Conservation (phyloP, 2,329 filamentous ascomycete species). For the Alternaria sp. region DNA sequence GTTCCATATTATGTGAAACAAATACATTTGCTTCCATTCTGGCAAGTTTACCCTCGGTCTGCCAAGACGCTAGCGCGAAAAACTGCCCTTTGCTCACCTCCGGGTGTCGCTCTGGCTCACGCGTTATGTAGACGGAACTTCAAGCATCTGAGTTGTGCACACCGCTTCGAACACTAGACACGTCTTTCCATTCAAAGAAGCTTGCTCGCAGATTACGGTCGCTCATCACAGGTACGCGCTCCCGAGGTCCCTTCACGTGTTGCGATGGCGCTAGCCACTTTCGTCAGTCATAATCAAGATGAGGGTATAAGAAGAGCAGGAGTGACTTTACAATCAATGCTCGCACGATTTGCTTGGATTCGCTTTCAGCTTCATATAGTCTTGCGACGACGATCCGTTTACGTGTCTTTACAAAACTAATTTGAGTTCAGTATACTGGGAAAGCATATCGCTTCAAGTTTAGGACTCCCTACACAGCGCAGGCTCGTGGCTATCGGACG, state of each 20-base stretch:
- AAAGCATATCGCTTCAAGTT: not conserved
- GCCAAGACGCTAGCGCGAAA: slow-evolving; percentile 34
- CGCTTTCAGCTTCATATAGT: not conserved
- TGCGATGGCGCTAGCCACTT: not conserved
- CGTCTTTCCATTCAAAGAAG: not conserved
- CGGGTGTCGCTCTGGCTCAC: not conserved
- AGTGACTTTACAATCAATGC: not conserved
- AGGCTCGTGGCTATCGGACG: not conserved
- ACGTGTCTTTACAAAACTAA: not conserved
- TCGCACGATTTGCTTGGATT: not conserved
- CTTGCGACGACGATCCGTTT: not conserved
- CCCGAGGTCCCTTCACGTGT: not conserved
- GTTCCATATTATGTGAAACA: not conserved
- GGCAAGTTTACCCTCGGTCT: slow-evolving; percentile 7
- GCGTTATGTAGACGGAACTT: slow-evolving; percentile 3
- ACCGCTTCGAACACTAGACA: not conserved
- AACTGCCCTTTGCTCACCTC: slow-evolving; percentile 21
- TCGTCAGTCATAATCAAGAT: not conserved
- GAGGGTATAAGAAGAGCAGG: not conserved
- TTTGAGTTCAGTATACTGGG: not conserved
- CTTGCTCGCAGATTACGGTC: not conserved
- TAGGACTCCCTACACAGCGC: not conserved
- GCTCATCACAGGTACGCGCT: not conserved
- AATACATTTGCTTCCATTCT: not conserved
- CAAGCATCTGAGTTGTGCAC: not conserved